Conservation (phyloP, 1,284 basidiomycete genomes). For the Trametes polyzona region DNA sequence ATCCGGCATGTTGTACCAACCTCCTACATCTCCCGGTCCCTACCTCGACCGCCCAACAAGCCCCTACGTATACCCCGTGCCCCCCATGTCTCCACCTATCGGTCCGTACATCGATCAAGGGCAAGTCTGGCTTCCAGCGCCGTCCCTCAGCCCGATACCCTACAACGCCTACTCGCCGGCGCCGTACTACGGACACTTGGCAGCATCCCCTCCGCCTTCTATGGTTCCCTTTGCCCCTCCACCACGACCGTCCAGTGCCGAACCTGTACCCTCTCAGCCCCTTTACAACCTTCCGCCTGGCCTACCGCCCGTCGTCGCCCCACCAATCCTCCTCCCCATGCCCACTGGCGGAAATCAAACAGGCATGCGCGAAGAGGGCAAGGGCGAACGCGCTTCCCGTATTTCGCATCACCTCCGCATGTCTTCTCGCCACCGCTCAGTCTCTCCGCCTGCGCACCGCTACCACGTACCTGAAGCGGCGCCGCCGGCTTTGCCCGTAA, state of each 20-base stretch:
- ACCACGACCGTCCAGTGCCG: slow-evolving; percentile 44
- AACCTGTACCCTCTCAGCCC: slow-evolving; percentile 35
- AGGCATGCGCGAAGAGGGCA: slow-evolving; percentile 56
- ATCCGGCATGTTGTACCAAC: slow-evolving; percentile 23
- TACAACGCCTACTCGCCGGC: slow-evolving; percentile 19
- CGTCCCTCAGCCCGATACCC: slow-evolving; percentile 30
- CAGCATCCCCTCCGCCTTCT: slow-evolving; percentile 32
- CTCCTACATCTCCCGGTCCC: slow-evolving; percentile 31
- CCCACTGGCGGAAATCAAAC: slow-evolving; percentile 14
- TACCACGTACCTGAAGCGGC: slow-evolving; percentile 33
- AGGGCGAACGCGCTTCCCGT: slow-evolving; percentile 61
- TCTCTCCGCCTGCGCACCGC: slow-evolving; percentile 56
- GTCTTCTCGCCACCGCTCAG: slow-evolving; percentile 59
- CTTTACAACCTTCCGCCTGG: slow-evolving; percentile 30
- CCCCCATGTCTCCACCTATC: slow-evolving; percentile 41
- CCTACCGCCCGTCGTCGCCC: slow-evolving; percentile 25
- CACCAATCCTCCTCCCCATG: slow-evolving; percentile 30
- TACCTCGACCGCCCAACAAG: slow-evolving; percentile 30
- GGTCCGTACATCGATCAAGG: slow-evolving; percentile 47
- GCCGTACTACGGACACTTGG: slow-evolving; percentile 35
- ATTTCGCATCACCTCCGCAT: slow-evolving; percentile 61
- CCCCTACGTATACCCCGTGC: slow-evolving; percentile 40
- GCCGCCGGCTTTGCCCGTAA: slow-evolving; percentile 7
- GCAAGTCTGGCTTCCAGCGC: slow-evolving; percentile 54
- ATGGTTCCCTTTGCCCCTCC: slow-evolving; percentile 31